A percentile compares a stretch with the other conserved stretches of the same genome.
phyloP scores from a whole-genome alignment of 2,329 filamentous ascomycete genomes.

The Amauroascus verrucosus region DNA sequence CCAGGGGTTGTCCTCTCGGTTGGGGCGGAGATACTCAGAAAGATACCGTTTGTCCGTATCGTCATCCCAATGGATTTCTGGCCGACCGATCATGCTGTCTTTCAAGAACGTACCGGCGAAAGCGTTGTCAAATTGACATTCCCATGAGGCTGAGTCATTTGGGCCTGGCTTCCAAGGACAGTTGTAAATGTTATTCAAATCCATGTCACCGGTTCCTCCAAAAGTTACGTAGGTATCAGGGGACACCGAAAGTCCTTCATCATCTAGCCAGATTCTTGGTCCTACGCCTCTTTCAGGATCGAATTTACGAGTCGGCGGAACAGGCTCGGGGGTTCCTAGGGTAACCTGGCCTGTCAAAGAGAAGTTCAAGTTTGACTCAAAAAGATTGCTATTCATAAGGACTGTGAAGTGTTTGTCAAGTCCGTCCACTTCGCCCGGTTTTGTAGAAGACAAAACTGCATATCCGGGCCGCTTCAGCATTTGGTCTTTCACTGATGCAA shows the following conservation, averaged over 20 bases:
- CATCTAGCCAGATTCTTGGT: conserved; percentile 14
- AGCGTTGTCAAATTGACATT: conserved; percentile 12
- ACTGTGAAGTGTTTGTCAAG: conserved; percentile 9
- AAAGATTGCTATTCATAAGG: conserved; percentile 12
- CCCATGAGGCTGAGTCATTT: conserved; percentile 10
- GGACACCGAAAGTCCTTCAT: conserved; percentile 15
- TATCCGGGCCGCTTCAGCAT: conserved; percentile 11
- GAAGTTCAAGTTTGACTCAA: conserved; percentile 11
- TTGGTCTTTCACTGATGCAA: conserved; percentile 5
- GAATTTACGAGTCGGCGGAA: conserved; percentile 11
- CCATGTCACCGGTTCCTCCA: not conserved
- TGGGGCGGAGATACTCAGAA: conserved; percentile 10
- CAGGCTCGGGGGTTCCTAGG: conserved; percentile 7
- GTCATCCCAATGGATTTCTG: conserved; percentile 16
- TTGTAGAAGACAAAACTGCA: conserved; percentile 12
- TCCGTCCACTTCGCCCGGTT: conserved; percentile 7
- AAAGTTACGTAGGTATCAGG: conserved; percentile 12
- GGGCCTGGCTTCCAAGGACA: conserved; percentile 9
- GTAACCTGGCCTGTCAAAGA: conserved; percentile 11
- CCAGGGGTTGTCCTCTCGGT: conserved; percentile 14
- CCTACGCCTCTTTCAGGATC: not conserved
- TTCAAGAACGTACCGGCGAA: not conserved
- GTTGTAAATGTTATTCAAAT: not conserved
- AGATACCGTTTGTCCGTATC: conserved; percentile 1
- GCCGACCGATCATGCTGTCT: conserved; percentile 5